These are phyloP conservation scores for Russula dissimulans DNA, from an alignment of 768 basidiomycete species.

Conservation along the genomic window DNA sequence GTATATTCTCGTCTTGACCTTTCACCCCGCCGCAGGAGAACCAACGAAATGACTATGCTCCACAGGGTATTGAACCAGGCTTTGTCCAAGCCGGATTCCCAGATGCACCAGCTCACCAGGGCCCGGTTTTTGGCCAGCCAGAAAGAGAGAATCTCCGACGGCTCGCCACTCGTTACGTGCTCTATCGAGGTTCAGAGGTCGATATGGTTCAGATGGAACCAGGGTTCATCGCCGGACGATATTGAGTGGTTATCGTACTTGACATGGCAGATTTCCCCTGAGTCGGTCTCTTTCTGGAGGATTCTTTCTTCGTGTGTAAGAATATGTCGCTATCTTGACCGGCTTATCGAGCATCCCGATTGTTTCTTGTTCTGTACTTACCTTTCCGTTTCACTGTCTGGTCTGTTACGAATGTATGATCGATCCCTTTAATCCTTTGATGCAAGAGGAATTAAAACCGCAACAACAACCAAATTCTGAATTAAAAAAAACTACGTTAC, in stretches of 20 bases:
- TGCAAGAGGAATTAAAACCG: too few species aligned
- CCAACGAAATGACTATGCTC: background rate
- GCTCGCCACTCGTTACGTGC: background rate
- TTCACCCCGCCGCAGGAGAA: background rate
- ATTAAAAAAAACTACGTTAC: too few species aligned
- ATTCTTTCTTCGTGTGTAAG: too few species aligned
- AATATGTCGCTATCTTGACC: too few species aligned
- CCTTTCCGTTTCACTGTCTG: too few species aligned
- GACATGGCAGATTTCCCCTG: background rate
- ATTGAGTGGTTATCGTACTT: background rate
- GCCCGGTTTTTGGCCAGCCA: background rate
- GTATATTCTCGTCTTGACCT: background rate
- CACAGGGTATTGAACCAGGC: background rate
- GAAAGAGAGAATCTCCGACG: background rate
- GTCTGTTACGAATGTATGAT: too few species aligned
- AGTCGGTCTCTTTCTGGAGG: background rate
- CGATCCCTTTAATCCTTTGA: too few species aligned
- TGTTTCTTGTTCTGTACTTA: too few species aligned
- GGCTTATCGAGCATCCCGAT: too few species aligned
- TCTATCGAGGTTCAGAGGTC: background rate
- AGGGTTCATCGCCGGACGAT: background rate
- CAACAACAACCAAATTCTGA: too few species aligned
- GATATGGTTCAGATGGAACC: background rate
- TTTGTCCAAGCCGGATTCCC: background rate
- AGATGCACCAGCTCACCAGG: background rate